Evolutionary conservation across 23 red algal species (phyloP).

Genomic region (Pyropia haitanensis): DNA sequence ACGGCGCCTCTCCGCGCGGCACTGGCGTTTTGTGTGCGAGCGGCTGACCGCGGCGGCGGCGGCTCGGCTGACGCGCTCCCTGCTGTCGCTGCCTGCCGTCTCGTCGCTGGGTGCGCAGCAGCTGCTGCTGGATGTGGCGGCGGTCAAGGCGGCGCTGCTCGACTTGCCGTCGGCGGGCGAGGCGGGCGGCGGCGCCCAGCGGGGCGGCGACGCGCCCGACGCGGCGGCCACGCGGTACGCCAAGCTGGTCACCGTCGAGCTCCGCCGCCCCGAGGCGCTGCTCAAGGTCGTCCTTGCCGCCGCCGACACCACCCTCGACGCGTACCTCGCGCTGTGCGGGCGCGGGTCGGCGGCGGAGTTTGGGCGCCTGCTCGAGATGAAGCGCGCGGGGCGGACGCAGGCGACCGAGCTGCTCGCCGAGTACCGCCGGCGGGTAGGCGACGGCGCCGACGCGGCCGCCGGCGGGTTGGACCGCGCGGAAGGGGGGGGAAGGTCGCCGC

Average conservation of each 20-base stretch:
- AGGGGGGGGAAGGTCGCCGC: too few species aligned
- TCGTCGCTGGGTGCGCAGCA: conserved; percentile 70
- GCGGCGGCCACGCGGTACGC: conserved; percentile 35
- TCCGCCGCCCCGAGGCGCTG: conserved; percentile 68
- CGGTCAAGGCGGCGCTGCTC: conserved; percentile 49
- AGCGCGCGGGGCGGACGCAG: conserved; percentile 48
- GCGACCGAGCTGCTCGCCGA: conserved; percentile 49
- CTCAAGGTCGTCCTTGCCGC: conserved; percentile 83
- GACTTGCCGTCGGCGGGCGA: conserved; percentile 36
- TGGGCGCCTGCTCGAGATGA: conserved; percentile 69
- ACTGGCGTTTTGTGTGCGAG: conserved; percentile 81
- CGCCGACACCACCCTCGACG: conserved; percentile 48
- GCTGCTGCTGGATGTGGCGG: conserved; percentile 69
- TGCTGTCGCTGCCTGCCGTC: conserved; percentile 43
- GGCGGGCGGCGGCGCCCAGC: background rate
- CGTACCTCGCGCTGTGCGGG: conserved; percentile 68
- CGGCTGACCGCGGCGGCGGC: conserved; percentile 55
- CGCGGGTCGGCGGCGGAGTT: conserved; percentile 57
- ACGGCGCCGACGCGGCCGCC: background rate
- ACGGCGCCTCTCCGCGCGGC: conserved; percentile 35
- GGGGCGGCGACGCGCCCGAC: background rate
- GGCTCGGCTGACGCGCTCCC: conserved; percentile 19
- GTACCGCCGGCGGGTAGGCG: conserved; percentile 45
- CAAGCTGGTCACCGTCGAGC: conserved; percentile 70
- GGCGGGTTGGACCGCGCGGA: background rate